Conservation (phyloP, 306 rosid genomes). For the Sphenostylis stenocarpa region DNA sequence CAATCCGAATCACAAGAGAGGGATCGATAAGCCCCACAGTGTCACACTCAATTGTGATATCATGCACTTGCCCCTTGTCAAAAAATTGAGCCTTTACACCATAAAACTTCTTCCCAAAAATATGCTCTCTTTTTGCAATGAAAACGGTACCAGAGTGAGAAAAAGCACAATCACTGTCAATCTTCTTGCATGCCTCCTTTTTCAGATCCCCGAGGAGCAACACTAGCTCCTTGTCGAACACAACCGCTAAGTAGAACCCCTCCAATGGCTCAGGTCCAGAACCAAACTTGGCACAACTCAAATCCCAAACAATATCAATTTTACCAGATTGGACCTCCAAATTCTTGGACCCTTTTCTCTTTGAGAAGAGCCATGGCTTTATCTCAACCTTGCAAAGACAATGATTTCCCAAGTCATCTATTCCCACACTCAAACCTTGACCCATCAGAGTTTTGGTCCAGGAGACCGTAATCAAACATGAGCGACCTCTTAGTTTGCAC, state of each 20-base stretch:
- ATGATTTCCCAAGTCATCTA: conserved; percentile 57
- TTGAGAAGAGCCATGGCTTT: conserved; percentile 90
- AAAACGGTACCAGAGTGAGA: conserved; percentile 48
- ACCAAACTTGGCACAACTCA: conserved; percentile 76
- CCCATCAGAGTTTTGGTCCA: conserved; percentile 92
- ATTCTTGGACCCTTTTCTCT: conserved; percentile 75
- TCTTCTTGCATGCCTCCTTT: conserved; percentile 58
- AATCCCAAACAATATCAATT: conserved; percentile 71
- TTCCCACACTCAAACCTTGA: conserved; percentile 73
- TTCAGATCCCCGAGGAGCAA: conserved; percentile 72
- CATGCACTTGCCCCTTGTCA: conserved; percentile 68
- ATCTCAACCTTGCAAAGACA: conserved; percentile 75
- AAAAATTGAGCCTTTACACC: conserved; percentile 70
- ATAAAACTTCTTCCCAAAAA: conserved; percentile 72
- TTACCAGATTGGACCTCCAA: conserved; percentile 61
- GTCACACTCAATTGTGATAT: conserved; percentile 76
- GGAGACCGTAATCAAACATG: conserved; percentile 68
- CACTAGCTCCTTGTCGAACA: conserved; percentile 55
- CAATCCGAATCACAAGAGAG: conserved; percentile 69
- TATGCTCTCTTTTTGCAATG: conserved; percentile 71
- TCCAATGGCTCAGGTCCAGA: conserved; percentile 78
- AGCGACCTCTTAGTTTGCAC: conserved; percentile 50
- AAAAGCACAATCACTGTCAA: conserved; percentile 34
- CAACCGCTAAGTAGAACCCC: conserved; percentile 62
- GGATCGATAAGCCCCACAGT: conserved; percentile 63